A percentile compares a stretch with the other conserved stretches of the same genome.
Conservation (phyloP, 1,139 yeast species). For the Pichia sp. region DNA sequence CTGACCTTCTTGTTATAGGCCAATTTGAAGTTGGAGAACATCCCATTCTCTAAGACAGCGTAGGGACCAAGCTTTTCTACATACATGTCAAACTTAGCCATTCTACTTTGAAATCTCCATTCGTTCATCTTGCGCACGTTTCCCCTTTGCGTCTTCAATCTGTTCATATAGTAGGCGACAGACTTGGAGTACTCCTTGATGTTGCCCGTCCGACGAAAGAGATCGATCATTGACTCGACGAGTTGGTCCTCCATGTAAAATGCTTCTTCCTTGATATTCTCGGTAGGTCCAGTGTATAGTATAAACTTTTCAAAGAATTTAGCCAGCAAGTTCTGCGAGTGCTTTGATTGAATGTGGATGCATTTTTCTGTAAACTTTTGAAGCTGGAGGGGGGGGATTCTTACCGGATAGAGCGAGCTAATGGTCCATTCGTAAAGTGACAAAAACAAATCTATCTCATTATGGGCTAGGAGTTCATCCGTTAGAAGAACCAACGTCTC, state of each 20-base stretch:
- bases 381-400: not conserved
- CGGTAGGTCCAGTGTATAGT: conserved; percentile 16
- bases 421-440: conserved; percentile 2
- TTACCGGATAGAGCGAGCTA: not conserved
- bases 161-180: conserved; percentile 19
- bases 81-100: conserved; percentile 22
- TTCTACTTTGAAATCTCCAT: conserved; percentile 15
- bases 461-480: not conserved
- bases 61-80: conserved; percentile 23
- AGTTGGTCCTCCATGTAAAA: conserved; percentile 14
- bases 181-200: conserved; percentile 24
- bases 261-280: conserved; percentile 9
- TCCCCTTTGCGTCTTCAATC: conserved; percentile 9
- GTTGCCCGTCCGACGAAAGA: conserved; percentile 16
- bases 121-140: conserved; percentile 7
- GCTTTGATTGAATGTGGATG: not conserved
- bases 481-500: not conserved
- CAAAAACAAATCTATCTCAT: not conserved
- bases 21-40: conserved; percentile 22
- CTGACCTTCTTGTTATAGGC: conserved; percentile 5
- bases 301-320: conserved; percentile 25
- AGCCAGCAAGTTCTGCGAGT: conserved; percentile 12
- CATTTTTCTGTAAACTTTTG: conserved; percentile 3
- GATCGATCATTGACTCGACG: conserved; percentile 14
- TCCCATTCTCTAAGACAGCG: conserved; percentile 24